Evolutionary conservation across 2,329 filamentous ascomycete genomes (phyloP).

Genomic region (Aureobasidium sp.): DNA sequence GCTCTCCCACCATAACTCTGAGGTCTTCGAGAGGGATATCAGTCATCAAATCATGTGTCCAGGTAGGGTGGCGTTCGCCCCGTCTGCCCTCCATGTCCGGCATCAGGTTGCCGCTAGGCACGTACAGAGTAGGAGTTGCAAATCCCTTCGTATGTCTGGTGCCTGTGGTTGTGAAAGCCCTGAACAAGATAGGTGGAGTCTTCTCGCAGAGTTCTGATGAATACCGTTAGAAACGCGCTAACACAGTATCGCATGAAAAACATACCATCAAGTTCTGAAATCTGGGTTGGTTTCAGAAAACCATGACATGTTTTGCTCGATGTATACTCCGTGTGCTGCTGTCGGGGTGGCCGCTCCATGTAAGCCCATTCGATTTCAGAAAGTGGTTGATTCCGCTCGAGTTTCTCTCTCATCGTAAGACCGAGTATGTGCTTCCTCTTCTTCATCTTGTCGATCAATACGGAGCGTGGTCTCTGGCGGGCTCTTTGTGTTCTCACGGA

Average conservation of each 20-base stretch:
- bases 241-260: not conserved
- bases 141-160: not conserved
- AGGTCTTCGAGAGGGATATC: not conserved
- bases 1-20: not conserved
- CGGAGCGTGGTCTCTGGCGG: not conserved
- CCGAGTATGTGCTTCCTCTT: not conserved
- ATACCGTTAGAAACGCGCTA: not conserved
- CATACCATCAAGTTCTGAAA: not conserved
- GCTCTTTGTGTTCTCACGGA: not conserved
- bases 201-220: not conserved
- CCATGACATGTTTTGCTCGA: not conserved
- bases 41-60: not conserved
- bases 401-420: not conserved
- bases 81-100: not conserved
- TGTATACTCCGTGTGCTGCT: not conserved
- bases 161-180: not conserved
- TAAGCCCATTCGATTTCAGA: not conserved
- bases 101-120: not conserved
- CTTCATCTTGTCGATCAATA: not conserved
- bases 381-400: not conserved
- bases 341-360: not conserved
- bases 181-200: not conserved
- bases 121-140: not conserved
- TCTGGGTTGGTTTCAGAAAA: not conserved
- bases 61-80: not conserved